Evolutionary conservation across 1,139 yeast species (phyloP), one percentile per base, ranked within the genome.

Genomic region (Debaryomyces sp.): DNA sequence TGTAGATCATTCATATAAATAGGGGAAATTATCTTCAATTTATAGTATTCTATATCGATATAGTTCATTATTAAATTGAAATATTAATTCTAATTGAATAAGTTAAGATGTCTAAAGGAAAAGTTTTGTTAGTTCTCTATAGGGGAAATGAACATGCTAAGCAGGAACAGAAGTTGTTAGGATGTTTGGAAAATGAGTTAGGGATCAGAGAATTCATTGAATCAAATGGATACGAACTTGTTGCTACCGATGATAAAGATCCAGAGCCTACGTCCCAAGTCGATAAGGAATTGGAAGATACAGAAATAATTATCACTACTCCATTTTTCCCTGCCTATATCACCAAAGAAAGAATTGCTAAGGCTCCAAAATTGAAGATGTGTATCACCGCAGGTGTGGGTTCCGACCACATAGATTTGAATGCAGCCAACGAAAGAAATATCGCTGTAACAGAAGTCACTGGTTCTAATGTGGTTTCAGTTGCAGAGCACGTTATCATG

Each of bases 311-410:
- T 60, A 87, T 88, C 68, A 84, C 94, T 45, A 87, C 94, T 23
- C 96, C 96, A 4, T 88, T 88, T 77, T 89, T 80, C 72, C 96
- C 96, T 6, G 95, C 87, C 30, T 88, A 88, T 68, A 75, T 88
- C 62, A 82, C 86, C 46, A 73, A 74, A 51, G 85, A 82, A 59
- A 77, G 95, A 59, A 77, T 88, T 55, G 83, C 70, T 45, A 80
- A 81, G 63, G 94, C 95, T 44, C 84, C 85, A 63, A 87, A 87
- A 54, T 78, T 88, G 68, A 87, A 87, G 72, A 65, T 85, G 50
- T 77, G 87, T 54, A 75, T 87, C 59, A 88, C 94, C 46, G 95
- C 95, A 7, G 96, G 95, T 57, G 92, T 88, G 52, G 96, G 96
- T 6, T 84, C 90, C 10, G 96, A 88, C 65, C 95, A 88, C 67